phyloP scores from a whole-genome alignment of 177 flowering plant species.

The Vitis hybrid region DNA sequence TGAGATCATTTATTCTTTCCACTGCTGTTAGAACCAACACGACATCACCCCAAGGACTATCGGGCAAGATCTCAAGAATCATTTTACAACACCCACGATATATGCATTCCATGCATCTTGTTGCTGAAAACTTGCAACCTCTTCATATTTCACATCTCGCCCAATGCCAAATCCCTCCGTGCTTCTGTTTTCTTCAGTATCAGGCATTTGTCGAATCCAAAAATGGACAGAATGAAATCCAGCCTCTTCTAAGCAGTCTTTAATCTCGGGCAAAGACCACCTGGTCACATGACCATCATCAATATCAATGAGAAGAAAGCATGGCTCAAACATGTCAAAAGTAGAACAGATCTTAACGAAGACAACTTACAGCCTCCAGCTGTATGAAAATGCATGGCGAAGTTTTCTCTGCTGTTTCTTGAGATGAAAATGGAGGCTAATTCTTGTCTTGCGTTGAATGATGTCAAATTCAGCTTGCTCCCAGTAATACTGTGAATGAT shows the following conservation, averaged over 20 bases:
- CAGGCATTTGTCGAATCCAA: conserved; percentile 88
- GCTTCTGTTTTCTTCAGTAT: conserved; percentile 38
- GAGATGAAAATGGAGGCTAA: conserved; percentile 87
- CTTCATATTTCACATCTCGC: conserved; percentile 76
- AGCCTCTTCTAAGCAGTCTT: conserved; percentile 89
- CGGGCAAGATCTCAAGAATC: background rate
- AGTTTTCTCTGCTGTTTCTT: conserved; percentile 63
- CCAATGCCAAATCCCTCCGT: conserved; percentile 60
- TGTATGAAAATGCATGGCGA: conserved; percentile 91
- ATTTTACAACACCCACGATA: conserved; percentile 62
- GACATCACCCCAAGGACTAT: too few species aligned
- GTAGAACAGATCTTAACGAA: background rate
- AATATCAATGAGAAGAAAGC: background rate
- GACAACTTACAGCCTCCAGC: conserved; percentile 91
- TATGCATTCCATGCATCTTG: conserved; percentile 98
- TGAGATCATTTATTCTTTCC: too few species aligned
- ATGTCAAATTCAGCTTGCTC: conserved; percentile 96
- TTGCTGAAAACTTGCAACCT: conserved; percentile 68
- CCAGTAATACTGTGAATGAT: conserved; percentile 75
- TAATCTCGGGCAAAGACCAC: conserved; percentile 94
- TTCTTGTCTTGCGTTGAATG: conserved; percentile 78
- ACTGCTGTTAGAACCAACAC: too few species aligned
- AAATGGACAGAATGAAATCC: conserved; percentile 81
- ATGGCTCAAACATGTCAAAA: background rate
- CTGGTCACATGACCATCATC: conserved; percentile 28